Evolutionary conservation across 2,329 filamentous ascomycete species (phyloP).

Genomic region (Lasiodiplodia gonubiensis): DNA sequence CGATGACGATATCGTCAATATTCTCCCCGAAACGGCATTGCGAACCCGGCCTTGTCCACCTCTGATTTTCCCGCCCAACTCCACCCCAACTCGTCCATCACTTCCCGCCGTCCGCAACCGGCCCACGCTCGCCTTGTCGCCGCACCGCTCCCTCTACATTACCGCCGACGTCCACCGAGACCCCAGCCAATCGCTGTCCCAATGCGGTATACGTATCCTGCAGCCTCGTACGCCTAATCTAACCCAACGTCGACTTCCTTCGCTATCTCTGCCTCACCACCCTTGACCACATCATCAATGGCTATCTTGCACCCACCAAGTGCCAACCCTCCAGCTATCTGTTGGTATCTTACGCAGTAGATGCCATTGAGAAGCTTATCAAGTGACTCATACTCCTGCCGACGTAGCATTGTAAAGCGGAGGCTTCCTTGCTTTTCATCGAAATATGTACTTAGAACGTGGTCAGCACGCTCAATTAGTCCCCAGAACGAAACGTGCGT

Average conservation of each 20-base stretch:
- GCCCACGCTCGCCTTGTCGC: not conserved
- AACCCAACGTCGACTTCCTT: not conserved
- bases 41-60: not conserved
- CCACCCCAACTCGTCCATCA: not conserved
- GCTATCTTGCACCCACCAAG: not conserved
- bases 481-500: too few species aligned
- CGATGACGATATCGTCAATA: constrained; percentile 19
- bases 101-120: constrained; percentile 5
- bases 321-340: too few species aligned
- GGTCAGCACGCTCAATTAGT: too few species aligned
- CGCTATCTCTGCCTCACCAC: not conserved
- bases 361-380: too few species aligned
- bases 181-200: constrained; percentile 7
- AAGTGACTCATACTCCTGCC: too few species aligned
- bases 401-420: too few species aligned
- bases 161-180: not conserved
- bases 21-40: constrained; percentile 16
- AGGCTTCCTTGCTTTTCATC: too few species aligned
- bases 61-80: not conserved
- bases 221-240: not conserved
- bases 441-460: too few species aligned
- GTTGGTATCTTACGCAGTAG: too few species aligned
- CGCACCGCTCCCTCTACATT: not conserved
- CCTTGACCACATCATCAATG: not conserved
- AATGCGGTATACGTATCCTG: constrained; percentile 24